Conservation (phyloP, 345 rosid genomes). For the Camelina neglecta region DNA sequence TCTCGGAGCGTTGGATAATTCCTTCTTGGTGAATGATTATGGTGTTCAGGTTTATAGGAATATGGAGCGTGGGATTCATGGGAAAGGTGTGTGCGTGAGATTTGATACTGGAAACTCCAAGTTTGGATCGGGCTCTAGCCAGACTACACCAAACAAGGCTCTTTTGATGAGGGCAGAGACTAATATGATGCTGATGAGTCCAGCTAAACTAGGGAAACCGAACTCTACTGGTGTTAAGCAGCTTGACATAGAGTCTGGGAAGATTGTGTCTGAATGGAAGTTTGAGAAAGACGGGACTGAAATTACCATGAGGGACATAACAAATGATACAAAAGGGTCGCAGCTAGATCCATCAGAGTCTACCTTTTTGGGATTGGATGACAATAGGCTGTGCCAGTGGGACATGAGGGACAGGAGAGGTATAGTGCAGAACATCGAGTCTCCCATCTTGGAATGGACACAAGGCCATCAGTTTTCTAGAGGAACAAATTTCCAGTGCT, state of each 20-base stretch:
- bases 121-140: slow-evolving; percentile 39
- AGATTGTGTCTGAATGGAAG: slow-evolving; percentile 89
- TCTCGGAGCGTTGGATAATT: slow-evolving; percentile 86
- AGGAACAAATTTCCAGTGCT: slow-evolving; percentile 96
- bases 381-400: slow-evolving; percentile 95
- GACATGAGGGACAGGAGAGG: slow-evolving; percentile 92
- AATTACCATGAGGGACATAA: slow-evolving; percentile 81
- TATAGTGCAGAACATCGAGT: slow-evolving; percentile 72
- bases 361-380: slow-evolving; percentile 90
- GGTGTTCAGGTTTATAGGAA: slow-evolving; percentile 92
- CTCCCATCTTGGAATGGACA: slow-evolving; percentile 84
- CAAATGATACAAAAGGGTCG: slow-evolving; percentile 83
- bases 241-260: slow-evolving; percentile 85
- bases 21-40: slow-evolving; percentile 83
- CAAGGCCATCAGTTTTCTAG: slow-evolving; percentile 96
- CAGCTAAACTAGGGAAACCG: slow-evolving; percentile 72
- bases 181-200: slow-evolving; percentile 97
- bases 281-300: slow-evolving; percentile 92
- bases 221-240: slow-evolving; percentile 75
- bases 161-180: slow-evolving; percentile 95
- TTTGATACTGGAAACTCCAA: slow-evolving; percentile 53
- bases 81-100: slow-evolving; percentile 73
- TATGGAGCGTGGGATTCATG: slow-evolving; percentile 71
- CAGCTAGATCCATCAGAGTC: slow-evolving; percentile 95
- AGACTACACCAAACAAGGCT: slow-evolving; percentile 75